phyloP scores from a whole-genome alignment of 306 rosid genomes.

The Acacia acuminata region DNA sequence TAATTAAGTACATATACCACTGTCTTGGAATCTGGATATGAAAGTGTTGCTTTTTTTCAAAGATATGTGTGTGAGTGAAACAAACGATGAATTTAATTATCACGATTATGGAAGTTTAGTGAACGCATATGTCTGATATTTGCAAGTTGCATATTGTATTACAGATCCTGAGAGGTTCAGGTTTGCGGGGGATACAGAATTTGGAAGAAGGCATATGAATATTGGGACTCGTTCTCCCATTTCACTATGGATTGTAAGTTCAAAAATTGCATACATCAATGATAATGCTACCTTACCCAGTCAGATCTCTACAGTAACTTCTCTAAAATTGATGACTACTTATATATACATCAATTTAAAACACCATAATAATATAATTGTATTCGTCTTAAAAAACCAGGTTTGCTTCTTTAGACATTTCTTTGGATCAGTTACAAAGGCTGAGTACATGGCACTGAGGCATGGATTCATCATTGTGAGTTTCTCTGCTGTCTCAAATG shows the following conservation, averaged over 20 bases:
- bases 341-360: neutral
- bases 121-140: neutral
- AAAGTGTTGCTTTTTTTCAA: neutral
- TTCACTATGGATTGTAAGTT: slow-evolving; percentile 66
- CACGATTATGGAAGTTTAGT: neutral
- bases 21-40: neutral
- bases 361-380: neutral
- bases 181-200: slow-evolving; percentile 85
- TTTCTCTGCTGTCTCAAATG: neutral
- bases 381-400: slow-evolving; percentile 35
- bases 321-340: neutral
- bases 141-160: neutral
- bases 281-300: neutral
- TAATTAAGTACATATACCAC: too few species aligned
- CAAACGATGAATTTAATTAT: neutral
- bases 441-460: slow-evolving; percentile 71
- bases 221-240: slow-evolving; percentile 51
- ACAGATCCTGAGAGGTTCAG: slow-evolving; percentile 91
- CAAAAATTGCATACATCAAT: neutral
- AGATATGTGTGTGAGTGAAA: neutral
- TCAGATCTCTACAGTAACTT: neutral
- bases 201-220: slow-evolving; percentile 77
- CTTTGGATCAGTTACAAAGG: slow-evolving; percentile 61
- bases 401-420: slow-evolving; percentile 88
- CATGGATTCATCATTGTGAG: slow-evolving; percentile 90